These are phyloP conservation scores for Orbilia javanica DNA, from an alignment of 2,329 filamentous ascomycete genomes.

Conservation along the genomic window DNA sequence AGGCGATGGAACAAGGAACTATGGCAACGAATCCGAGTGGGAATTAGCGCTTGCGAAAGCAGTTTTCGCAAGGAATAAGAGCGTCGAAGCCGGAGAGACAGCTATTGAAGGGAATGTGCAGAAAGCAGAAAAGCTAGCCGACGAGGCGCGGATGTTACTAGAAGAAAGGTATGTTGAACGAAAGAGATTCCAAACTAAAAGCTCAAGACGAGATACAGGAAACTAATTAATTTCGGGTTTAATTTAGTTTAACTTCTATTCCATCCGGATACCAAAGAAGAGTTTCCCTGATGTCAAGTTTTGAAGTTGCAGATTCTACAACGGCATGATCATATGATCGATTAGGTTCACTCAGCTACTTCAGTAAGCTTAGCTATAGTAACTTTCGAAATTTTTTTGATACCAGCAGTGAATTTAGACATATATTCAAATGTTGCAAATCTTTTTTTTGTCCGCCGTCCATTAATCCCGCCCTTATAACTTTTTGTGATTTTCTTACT, in stretches of 20 bases:
- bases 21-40: constrained; percentile 48
- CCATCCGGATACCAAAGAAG: constrained; percentile 44
- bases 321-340: constrained; percentile 36
- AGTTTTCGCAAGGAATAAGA: constrained; percentile 51
- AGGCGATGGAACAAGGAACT: constrained; percentile 46
- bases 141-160: constrained; percentile 34
- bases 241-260: constrained; percentile 41
- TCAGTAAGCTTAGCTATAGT: too few relatives aligned
- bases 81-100: constrained; percentile 46
- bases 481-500: too few relatives aligned
- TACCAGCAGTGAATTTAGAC: too few relatives aligned
- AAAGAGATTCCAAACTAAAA: too few relatives aligned
- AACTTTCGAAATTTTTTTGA: too few relatives aligned
- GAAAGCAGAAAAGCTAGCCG: constrained; percentile 39
- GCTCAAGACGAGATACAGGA: too few relatives aligned
- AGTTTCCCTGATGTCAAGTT: constrained; percentile 52
- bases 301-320: constrained; percentile 48
- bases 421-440: too few relatives aligned
- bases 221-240: neutral
- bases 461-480: too few relatives aligned
- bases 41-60: constrained; percentile 52
- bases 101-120: constrained; percentile 41
- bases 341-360: neutral
- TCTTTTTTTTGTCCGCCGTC: too few relatives aligned
- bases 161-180: constrained; percentile 40